Percentiles rank a stretch among this genome's conserved stretches.
These are phyloP conservation scores for Chenopodium suecicum DNA, from an alignment of 148 eudicot genomes.

Conservation along the genomic window DNA sequence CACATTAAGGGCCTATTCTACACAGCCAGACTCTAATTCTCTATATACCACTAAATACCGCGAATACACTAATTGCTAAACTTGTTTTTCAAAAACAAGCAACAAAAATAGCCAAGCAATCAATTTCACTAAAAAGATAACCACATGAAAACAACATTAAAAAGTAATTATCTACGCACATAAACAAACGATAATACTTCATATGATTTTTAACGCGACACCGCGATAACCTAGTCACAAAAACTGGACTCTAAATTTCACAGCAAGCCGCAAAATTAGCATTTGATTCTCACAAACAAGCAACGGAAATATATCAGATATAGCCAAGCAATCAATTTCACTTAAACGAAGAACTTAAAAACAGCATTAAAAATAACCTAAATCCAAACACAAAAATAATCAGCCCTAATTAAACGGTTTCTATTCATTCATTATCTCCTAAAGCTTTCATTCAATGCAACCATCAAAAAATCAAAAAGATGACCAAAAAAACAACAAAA, in stretches of 20 bases:
- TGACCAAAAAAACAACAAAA: neutral
- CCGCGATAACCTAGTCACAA: neutral
- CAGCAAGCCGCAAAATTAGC: neutral
- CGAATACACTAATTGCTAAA: too few relatives aligned
- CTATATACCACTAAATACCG: too few relatives aligned
- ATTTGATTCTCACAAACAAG: neutral
- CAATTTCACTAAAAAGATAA: too few relatives aligned
- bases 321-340: neutral
- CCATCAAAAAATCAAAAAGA: neutral
- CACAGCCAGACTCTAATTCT: too few relatives aligned
- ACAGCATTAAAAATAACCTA: neutral
- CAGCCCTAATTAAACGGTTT: slow-evolving; percentile 5
- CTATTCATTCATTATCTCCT: too few relatives aligned
- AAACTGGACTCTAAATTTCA: neutral
- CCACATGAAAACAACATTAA: too few relatives aligned
- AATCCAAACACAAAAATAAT: neutral
- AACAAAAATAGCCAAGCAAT: too few relatives aligned
- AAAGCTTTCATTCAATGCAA: slow-evolving; percentile 11
- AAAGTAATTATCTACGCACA: too few relatives aligned
- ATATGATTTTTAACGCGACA: neutral
- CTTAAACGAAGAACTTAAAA: neutral
- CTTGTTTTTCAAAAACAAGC: too few relatives aligned
- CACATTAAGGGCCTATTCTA: too few relatives aligned
- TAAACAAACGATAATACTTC: too few relatives aligned
- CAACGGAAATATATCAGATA: too few relatives aligned